Evolutionary conservation across 495 filamentous ascomycete species (phyloP).

Genomic region (Daldinia childiae): DNA sequence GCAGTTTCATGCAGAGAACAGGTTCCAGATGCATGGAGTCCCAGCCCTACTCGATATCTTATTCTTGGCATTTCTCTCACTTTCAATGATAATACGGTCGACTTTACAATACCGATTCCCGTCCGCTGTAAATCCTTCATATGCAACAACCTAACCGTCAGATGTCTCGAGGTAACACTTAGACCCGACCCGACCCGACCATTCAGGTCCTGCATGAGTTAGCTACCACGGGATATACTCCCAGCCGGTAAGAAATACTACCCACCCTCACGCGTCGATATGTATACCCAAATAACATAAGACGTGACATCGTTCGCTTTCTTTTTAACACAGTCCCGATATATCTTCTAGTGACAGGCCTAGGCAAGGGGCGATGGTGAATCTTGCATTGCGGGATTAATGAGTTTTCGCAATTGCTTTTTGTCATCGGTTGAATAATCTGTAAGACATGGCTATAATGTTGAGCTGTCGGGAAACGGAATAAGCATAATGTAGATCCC

Average conservation of each 20-base stretch:
- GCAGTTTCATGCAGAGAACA: neutral
- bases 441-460: neutral
- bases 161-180: conserved; percentile 19
- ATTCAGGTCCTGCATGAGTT: no score
- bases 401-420: neutral
- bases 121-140: conserved; percentile 7
- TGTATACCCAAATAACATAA: neutral
- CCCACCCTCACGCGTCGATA: neutral
- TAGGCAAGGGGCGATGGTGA: neutral
- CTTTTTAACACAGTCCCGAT: neutral
- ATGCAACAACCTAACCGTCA: conserved; percentile 6
- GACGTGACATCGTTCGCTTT: neutral
- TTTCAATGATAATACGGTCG: conserved; percentile 1
- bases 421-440: neutral
- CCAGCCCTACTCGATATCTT: conserved; percentile 12
- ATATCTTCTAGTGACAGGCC: neutral
- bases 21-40: neutral
- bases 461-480: neutral
- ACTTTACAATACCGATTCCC: conserved; percentile 14
- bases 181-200: conserved; percentile 32
- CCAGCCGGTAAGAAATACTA: conserved; percentile 12
- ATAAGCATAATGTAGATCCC: neutral
- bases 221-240: conserved; percentile 6
- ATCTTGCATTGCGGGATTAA: neutral
- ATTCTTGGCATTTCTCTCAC: conserved; percentile 26